Percentiles rank a stretch among this genome's conserved stretches.
phyloP scores from a whole-genome alignment of 1,284 basidiomycete species.

The Papiliotrema nemorosa region DNA sequence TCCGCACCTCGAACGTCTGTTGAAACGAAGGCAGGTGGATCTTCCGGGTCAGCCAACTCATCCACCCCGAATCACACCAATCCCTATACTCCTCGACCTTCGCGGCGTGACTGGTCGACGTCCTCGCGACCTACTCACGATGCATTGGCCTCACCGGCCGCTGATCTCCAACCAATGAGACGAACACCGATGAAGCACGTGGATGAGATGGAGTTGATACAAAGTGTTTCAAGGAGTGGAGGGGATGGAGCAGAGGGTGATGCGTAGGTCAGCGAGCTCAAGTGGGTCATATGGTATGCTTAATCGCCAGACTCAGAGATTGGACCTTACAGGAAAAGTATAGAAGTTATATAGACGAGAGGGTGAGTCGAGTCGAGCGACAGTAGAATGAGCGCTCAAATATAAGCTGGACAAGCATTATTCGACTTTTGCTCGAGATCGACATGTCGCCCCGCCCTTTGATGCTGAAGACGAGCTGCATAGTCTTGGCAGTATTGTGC shows the following conservation, averaged over 20 bases:
- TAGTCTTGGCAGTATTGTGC: conserved; percentile 39
- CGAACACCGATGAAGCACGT: not conserved
- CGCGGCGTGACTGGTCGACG: conserved; percentile 1
- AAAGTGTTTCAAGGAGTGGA: conserved; percentile 38
- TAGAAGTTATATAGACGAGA: conserved; percentile 40
- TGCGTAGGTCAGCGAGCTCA: conserved; percentile 25
- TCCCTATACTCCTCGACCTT: not conserved
- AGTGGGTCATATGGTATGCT: not conserved
- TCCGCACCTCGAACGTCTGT: not conserved
- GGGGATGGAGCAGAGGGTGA: conserved; percentile 45
- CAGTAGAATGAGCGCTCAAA: not conserved
- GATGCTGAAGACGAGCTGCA: conserved; percentile 30
- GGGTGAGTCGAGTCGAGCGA: conserved; percentile 21
- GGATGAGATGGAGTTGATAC: conserved; percentile 39
- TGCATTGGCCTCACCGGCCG: conserved; percentile 9
- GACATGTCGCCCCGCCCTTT: conserved; percentile 13
- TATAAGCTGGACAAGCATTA: conserved; percentile 37
- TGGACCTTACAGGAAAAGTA: conserved; percentile 36
- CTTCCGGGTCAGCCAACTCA: not conserved
- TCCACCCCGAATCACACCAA: not conserved
- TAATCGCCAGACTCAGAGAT: conserved; percentile 38
- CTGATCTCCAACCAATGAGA: conserved; percentile 10
- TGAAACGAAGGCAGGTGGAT: not conserved
- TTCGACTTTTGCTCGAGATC: conserved; percentile 12
- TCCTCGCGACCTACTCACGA: not conserved